phyloP scores from a whole-genome alignment of 148 eudicot species.

The Polygonum maritimum region DNA sequence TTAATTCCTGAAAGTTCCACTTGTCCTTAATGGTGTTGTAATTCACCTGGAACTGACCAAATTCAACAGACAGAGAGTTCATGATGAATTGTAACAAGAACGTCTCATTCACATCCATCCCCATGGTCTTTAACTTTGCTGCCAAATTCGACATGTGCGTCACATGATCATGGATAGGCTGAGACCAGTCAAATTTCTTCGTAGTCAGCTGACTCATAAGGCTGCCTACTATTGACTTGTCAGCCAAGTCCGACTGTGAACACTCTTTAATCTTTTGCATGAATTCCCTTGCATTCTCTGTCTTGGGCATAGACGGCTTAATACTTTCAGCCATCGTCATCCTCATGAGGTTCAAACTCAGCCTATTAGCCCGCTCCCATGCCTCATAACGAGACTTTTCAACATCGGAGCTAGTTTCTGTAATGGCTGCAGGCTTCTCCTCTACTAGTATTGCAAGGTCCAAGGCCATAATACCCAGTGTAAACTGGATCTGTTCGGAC shows the following conservation, averaged over 20 bases:
- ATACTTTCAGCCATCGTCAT: background rate
- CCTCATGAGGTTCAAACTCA: background rate
- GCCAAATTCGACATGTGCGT: constrained; percentile 16
- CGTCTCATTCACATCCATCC: constrained; percentile 11
- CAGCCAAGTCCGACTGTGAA: constrained; percentile 1
- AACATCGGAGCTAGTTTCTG: background rate
- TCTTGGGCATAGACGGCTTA: background rate
- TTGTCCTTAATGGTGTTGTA: constrained; percentile 21
- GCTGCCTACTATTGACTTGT: constrained; percentile 15
- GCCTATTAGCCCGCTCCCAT: background rate
- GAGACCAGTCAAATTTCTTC: constrained; percentile 1
- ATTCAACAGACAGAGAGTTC: constrained; percentile 9
- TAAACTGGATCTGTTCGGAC: constrained; percentile 9
- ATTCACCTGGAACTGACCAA: constrained; percentile 14
- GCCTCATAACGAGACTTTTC: background rate
- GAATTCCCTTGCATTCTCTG: background rate
- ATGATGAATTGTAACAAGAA: constrained; percentile 17
- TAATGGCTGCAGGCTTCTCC: background rate
- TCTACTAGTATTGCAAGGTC: constrained; percentile 6
- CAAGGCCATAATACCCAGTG: constrained; percentile 8
- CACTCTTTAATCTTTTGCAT: background rate
- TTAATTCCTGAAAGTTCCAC: constrained; percentile 14
- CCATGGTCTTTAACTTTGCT: constrained; percentile 12
- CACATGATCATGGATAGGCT: constrained; percentile 15
- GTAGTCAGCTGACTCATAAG: constrained; percentile 6